Percentiles rank a stretch among this genome's conserved stretches.
Conservation (phyloP, 2,329 filamentous ascomycete species). For the Colletotrichum sp. region DNA sequence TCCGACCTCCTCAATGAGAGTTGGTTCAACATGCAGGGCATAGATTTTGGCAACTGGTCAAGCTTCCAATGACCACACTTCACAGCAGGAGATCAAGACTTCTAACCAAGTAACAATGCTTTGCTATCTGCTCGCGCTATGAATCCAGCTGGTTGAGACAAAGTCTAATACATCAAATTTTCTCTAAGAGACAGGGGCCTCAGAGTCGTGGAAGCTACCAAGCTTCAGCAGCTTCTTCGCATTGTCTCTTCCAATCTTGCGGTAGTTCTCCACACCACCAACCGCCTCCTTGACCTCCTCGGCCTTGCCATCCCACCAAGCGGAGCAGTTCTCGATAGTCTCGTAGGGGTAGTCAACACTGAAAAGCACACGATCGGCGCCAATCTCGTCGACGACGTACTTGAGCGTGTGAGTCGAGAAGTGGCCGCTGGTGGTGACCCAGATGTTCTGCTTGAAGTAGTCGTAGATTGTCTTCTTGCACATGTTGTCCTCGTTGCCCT, state of each 20-base stretch:
- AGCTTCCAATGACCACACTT: background rate
- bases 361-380: constrained; percentile 56
- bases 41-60: background rate
- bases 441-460: constrained; percentile 61
- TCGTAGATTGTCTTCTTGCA: constrained; percentile 56
- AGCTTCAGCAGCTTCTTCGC: constrained; percentile 47
- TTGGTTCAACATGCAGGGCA: background rate
- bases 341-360: constrained; percentile 60
- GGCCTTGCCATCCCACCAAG: constrained; percentile 42
- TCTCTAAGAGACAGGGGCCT: constrained; percentile 14
- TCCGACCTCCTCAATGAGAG: background rate
- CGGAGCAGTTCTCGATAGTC: constrained; percentile 44
- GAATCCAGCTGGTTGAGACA: fast-evolving
- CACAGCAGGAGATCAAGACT: too few species aligned
- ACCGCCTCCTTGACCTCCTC: constrained; percentile 23
- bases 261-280: constrained; percentile 29
- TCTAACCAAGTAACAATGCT: too few species aligned
- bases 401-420: constrained; percentile 59
- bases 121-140: background rate
- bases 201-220: constrained; percentile 35
- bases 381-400: constrained; percentile 52
- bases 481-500: constrained; percentile 5
- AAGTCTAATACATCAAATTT: background rate
- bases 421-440: constrained; percentile 62
- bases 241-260: constrained; percentile 48